Base-by-base conservation (phyloP, 2,329 filamentous ascomycete species). In the Trichocomaceae sp. region DNA sequence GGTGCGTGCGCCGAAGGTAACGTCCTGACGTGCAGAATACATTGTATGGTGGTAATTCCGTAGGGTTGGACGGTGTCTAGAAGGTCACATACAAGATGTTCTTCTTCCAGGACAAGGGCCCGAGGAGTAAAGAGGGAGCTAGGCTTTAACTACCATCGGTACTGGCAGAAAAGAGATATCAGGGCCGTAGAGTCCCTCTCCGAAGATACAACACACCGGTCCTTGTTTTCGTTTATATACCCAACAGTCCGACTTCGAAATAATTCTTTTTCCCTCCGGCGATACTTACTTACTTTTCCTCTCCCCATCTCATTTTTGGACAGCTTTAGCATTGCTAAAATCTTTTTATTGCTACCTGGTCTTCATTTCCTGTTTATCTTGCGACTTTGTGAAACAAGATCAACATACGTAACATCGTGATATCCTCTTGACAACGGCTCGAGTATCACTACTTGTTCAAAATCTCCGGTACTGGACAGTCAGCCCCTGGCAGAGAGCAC, bases 121-220 rank as follows among this genome's bases (percentile, higher is more conserved):
- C 31, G 39, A 49, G 41, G 45, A 26, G 42, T 31, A 50, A 6
- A 49, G 37, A 26, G 39, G 47, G 33, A 57, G 26, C 45, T 39
- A 56, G 48, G 41, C 23, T 57, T 51, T 41, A 17, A 17, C 45
- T 13, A 23, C 41, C 17, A 41, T 33, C 42, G 47, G 46, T 45
- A 48, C 50, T 42, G 46, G 47, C 57, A 54, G 54, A 60, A 64
- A n/a, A 63, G 56, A 59, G 58, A 63, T 66, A 66, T 63, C 62
- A 62, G 60, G 23, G 45, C 50, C 44, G 48, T 37, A 52, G 26
- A 15, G 46, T 52, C 54, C 54, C 19, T 42, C 35, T 42, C 39
- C 19, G 17, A 42, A 17, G 39, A 42, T 2, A 42, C 39, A 42
- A 42, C 17, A 20, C 39, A 42, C 19, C 2, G 17, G 39, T 2